Evolutionary conservation across 768 basidiomycete species (phyloP), one percentile per base, ranked within the genome.

Genomic region (Amanita exitialis): DNA sequence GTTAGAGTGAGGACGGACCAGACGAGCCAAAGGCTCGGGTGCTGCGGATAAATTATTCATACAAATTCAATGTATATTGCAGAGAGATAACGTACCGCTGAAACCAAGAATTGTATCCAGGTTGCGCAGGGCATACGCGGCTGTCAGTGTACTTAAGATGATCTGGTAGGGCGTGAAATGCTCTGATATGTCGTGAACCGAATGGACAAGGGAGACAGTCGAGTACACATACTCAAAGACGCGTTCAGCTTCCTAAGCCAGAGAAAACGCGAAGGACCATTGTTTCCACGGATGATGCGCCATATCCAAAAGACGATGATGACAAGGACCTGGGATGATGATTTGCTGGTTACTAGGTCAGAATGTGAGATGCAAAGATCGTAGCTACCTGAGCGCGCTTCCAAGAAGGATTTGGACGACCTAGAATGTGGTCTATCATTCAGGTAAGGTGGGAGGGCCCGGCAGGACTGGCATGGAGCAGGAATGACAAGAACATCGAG

Each of bases 91-190:
- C 84, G 60, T 59, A 93, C 93, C 78, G 57, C 77, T 82, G 13
- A 95, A 71, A 3, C 91, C 92, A 6, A 94, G 64, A 13, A 96
- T 74, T 66, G 83, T 86, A 66, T 94, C 92, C 10, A 93, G 67
- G 65, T 97, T 89, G 10, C 87, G 74, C 44, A 86, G 62, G 15
- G 89, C 83, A 63, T 97, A 99, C 4, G 95, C 72, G 25, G 79
- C 66, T 1, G 93, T 96, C 52, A 96, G 68, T 0, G 92, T 90
- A 57, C 80, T 86, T 50, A 91, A 76, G 45, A 97, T 78, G 59
- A 97, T 75, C 62, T 99, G 94, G 86, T 92, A 99, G n/a, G 96
- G 96, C 0, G 93, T 86, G 70, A 91, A 95, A 18, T 81, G 80
- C 61, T 75, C 84, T 91, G 62, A 51, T 36, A 27, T 51, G n/a